A percentile compares a stretch with the other conserved stretches of the same genome.
Evolutionary conservation across 768 basidiomycete genomes (phyloP).

Genomic region (Tulasnella sp.): DNA sequence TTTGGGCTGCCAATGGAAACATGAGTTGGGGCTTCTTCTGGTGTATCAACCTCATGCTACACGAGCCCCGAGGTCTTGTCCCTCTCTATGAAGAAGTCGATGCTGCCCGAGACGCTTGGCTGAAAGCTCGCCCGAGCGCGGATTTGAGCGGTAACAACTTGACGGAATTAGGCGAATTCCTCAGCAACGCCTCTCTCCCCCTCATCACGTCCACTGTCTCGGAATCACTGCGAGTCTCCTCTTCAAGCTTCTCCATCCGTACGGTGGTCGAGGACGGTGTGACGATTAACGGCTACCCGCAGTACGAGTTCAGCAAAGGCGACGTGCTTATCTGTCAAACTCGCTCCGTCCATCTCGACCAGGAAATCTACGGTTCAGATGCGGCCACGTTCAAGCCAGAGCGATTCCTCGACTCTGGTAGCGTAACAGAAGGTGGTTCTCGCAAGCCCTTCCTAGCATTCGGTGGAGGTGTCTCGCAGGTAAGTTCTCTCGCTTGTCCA

Average conservation of each 20-base stretch:
- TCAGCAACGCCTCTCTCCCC: constrained; percentile 2
- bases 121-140: not conserved
- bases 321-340: constrained; percentile 24
- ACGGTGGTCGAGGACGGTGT: constrained; percentile 9
- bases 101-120: not conserved
- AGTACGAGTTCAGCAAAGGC: constrained; percentile 15
- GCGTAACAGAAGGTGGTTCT: not conserved
- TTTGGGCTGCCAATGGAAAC: constrained; percentile 37
- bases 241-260: constrained; percentile 27
- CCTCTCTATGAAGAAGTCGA: constrained; percentile 26
- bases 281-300: constrained; percentile 20
- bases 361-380: constrained; percentile 14
- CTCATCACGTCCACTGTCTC: constrained; percentile 16
- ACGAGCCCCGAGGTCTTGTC: constrained; percentile 5
- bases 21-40: constrained; percentile 34
- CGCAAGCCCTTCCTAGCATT: constrained; percentile 22
- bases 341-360: constrained; percentile 29
- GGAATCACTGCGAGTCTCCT: constrained; percentile 20
- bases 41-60: constrained; percentile 16
- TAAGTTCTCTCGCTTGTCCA: constrained; percentile 19
- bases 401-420: constrained; percentile 8
- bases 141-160: not conserved
- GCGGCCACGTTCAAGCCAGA: constrained; percentile 6
- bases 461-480: constrained; percentile 33
- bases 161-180: constrained; percentile 3